These are phyloP conservation scores for Sistotremastrum suecicum DNA, from an alignment of 768 basidiomycete species.

Conservation along the genomic window DNA sequence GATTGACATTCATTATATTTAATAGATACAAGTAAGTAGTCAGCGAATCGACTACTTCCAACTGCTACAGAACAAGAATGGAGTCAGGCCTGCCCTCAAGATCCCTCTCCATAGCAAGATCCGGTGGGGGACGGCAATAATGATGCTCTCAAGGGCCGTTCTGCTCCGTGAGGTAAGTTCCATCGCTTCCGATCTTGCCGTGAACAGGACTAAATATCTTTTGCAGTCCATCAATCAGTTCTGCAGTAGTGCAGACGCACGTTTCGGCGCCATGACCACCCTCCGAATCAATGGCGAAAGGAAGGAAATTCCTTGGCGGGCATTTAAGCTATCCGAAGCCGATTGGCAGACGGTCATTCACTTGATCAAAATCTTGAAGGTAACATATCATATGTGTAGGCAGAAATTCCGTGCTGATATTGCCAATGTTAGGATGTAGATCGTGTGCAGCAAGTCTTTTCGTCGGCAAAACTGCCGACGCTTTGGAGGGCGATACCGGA, in stretches of 20 bases:
- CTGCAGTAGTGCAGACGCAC: constrained; percentile 13
- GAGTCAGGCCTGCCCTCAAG: constrained; percentile 7
- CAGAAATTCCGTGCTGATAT: background rate
- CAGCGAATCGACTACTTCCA: constrained; percentile 14
- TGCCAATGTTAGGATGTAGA: constrained; percentile 13
- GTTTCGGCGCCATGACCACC: constrained; percentile 18
- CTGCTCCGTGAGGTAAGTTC: constrained; percentile 9
- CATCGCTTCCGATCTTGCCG: no score
- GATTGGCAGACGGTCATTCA: constrained; percentile 14
- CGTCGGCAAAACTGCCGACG: constrained; percentile 11
- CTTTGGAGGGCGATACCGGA: constrained; percentile 16
- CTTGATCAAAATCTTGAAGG: constrained; percentile 6
- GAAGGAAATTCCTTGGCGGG: constrained; percentile 17
- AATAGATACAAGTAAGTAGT: constrained; percentile 13
- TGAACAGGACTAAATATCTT: no score
- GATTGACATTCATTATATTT: background rate
- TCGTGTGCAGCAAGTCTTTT: constrained; percentile 15
- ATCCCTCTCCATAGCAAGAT: constrained; percentile 16
- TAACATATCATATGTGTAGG: constrained; percentile 6
- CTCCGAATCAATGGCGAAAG: constrained; percentile 8
- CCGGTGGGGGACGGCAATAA: constrained; percentile 13
- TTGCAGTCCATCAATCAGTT: constrained; percentile 9
- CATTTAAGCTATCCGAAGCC: constrained; percentile 8
- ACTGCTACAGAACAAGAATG: constrained; percentile 8
- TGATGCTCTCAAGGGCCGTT: constrained; percentile 11